Base-by-base conservation (phyloP, 148 eudicot species). In the Cornus kousa region DNA sequence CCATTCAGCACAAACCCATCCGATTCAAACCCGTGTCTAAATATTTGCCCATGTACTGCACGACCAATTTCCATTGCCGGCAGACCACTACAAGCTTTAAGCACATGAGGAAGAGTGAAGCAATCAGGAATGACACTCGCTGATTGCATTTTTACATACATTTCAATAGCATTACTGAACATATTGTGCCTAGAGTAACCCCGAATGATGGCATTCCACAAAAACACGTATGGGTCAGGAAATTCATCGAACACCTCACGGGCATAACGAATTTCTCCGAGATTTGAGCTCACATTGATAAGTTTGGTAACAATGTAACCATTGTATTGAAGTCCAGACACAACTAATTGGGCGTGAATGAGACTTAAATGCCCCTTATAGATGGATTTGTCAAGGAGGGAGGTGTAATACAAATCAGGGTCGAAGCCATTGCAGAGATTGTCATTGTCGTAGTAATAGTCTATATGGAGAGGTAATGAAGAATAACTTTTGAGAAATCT, bases 181-280 rank as follows among this genome's bases (percentile, higher is more conserved):
- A 87, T 82, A 50, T 76, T 85, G 40, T 70, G 72, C 78, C 72
- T 81, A 14, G 87, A 86, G 74, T 86, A 92, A 20, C 89, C 82
- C 68, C 89, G 82, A 74, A 90, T 86, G 40, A 90, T 79, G 0
- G 92, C 91, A 70, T 90, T 90, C 91, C 92, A 92, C 77, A 88
- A 20, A 65, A 83, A 83, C 68, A 87, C 89, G 83, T 84, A 79
- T 40, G 86, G 91, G 9, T 88, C 82, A 50, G 90, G 88, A 83
- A 86, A 86, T 80, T 77, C 80, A 74, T 92, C 96, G 64, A 92
- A 92, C 90, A 92, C 65, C 20, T 87, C 68, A 59, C 84, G 89
- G 19, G 89, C 96, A 85, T 87, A 87, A 0, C 43, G 31, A 70
- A 88, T 74, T 60, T 88, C 85, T 32, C 87, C 88, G 12, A 86